Base-by-base conservation (phyloP, 2,329 filamentous ascomycete species). In the Didymella lethalis region DNA sequence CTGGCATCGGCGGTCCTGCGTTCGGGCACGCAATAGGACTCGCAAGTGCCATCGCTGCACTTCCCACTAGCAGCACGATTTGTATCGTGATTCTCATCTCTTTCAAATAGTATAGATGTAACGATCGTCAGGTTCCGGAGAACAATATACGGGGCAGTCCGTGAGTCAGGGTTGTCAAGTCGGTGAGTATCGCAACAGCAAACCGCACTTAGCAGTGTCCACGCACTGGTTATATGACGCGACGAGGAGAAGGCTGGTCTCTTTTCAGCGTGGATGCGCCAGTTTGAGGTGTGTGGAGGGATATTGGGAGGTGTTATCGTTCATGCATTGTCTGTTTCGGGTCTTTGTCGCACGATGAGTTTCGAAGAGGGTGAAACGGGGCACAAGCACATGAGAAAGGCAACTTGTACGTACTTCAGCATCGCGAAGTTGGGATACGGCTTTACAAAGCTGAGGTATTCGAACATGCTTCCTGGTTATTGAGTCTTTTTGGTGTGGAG, bases 71-170 rank as follows among this genome's bases (percentile, higher is more conserved):
- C n/a, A 66, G 50, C 23, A 57, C 56, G 8, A 67, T 23, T n/a
- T 66, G 56, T 16, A 68, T 59, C 3, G 58, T 41, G 43, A 62
- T 25, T 26, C 62, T 66, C 67, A 69, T 69, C 6, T 59, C 34
- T 4, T 12, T 28, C 34, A 8, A 41, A 14, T 16, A 31, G 10
- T 50, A 29, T 40, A 29, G 6, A 23, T 41, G 56, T 57, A 59
- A 59, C 55, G 61, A 64, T 49, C 47, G 63, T 48, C 36, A 52
- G 46, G 57, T 59, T 56, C 47, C 23, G 43, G 43, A 48, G 52
- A 60, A 60, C 57, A 46, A 31, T 48, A 34, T 48, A 52, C 26
- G 20, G 48, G 25, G 50, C 12, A 29, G 36, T 45, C 49, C 40
- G 56, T 54, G 41, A 40, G 50, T 54, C 10, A 18, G 44, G 18